Evolutionary conservation across 2,329 filamentous ascomycete species (phyloP).

Genomic region (Cladosporium velox): DNA sequence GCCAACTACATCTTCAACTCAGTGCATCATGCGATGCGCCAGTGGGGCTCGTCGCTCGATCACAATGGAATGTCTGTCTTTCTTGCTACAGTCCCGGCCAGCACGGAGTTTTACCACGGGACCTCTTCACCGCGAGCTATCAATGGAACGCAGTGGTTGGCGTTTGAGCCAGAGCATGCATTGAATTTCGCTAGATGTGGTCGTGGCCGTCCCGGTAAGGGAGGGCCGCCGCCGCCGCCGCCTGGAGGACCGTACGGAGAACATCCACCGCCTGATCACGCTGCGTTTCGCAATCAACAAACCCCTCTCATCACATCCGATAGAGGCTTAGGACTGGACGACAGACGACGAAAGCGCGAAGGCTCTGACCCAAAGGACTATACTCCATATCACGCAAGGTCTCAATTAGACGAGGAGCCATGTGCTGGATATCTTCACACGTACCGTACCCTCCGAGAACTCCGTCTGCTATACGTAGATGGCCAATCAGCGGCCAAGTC

Average conservation of each 20-base stretch:
- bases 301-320: not conserved
- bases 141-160: slow-evolving; percentile 66
- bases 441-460: slow-evolving; percentile 59
- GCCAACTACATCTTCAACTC: slow-evolving; percentile 66
- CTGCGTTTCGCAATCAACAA: not conserved
- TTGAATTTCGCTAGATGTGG: slow-evolving; percentile 58
- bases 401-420: slow-evolving; percentile 7
- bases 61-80: slow-evolving; percentile 78
- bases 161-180: slow-evolving; percentile 76
- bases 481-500: slow-evolving; percentile 70
- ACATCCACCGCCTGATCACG: not conserved
- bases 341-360: not conserved
- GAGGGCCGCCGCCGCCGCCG: slow-evolving; percentile 25
- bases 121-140: slow-evolving; percentile 49
- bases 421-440: slow-evolving; percentile 64
- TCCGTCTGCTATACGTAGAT: slow-evolving; percentile 68
- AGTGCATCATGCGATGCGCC: slow-evolving; percentile 69
- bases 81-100: slow-evolving; percentile 63
- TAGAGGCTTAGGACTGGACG: not conserved
- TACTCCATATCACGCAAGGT: not conserved
- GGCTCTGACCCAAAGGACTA: not conserved
- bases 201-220: not conserved
- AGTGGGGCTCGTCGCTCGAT: slow-evolving; percentile 71
- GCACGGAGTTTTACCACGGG: slow-evolving; percentile 70
- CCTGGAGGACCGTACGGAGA: slow-evolving; percentile 9